Percentiles rank a stretch among this genome's conserved stretches.
Conservation (phyloP, 148 eudicot genomes). For the Cornus suecica region DNA sequence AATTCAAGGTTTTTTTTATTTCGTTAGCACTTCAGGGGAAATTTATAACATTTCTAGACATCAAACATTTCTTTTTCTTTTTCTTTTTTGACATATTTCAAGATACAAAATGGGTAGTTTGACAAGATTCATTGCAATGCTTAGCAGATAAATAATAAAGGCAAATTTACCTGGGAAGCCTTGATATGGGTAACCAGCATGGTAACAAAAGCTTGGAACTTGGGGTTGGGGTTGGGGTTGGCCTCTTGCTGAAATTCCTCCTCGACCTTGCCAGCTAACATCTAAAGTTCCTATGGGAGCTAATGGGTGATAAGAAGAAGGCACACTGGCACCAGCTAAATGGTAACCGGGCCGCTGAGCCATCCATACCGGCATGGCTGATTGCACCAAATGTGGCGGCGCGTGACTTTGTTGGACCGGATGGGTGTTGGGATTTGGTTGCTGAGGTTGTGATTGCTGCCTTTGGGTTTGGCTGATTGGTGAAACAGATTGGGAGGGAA, state of each 20-base stretch:
- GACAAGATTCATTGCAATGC: not conserved
- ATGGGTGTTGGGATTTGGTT: not conserved
- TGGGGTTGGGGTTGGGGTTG: slow-evolving; percentile 3
- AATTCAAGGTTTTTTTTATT: no score
- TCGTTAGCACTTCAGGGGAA: no score
- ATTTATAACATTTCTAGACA: not conserved
- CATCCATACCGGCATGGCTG: slow-evolving; percentile 15
- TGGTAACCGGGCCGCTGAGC: slow-evolving; percentile 5
- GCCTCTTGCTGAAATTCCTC: slow-evolving; percentile 9
- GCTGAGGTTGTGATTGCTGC: slow-evolving; percentile 7
- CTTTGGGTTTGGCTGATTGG: slow-evolving; percentile 5
- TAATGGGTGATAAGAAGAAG: not conserved
- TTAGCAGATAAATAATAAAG: not conserved
- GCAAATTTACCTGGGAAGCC: slow-evolving; percentile 16
- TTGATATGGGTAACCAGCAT: slow-evolving; percentile 14
- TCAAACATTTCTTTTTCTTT: no score
- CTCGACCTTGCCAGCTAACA: not conserved
- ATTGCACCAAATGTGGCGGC: slow-evolving; percentile 3
- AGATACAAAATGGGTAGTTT: not conserved
- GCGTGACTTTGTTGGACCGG: slow-evolving; percentile 14
- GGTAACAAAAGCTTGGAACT: slow-evolving; percentile 15
- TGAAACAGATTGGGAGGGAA: slow-evolving; percentile 2
- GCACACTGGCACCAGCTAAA: slow-evolving; percentile 1
- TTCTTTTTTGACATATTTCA: not conserved
- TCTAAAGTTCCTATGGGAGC: slow-evolving; percentile 10